Evolutionary conservation across 139 green algal species (phyloP).

Genomic region (Tetraselmis striata): DNA sequence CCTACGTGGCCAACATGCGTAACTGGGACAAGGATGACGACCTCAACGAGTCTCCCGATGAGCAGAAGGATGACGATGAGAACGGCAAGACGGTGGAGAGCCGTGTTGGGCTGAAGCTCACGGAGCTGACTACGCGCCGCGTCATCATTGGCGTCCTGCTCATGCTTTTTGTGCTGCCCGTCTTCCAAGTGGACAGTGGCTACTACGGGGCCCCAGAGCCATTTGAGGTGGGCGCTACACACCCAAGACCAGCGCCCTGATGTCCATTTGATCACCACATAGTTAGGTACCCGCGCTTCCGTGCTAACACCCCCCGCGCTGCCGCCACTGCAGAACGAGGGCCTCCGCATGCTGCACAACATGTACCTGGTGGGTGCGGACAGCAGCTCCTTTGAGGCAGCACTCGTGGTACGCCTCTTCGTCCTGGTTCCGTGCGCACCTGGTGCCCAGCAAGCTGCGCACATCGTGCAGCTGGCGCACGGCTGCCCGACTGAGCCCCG

Average conservation of each 20-base stretch:
- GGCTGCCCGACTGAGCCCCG: no score
- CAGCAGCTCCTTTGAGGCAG: slow-evolving; percentile 29
- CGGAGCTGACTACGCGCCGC: slow-evolving; percentile 78
- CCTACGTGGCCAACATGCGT: slow-evolving; percentile 18
- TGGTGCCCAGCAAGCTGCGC: no score
- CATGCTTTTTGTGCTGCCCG: slow-evolving; percentile 78
- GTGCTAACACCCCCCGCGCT: no score
- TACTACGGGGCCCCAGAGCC: slow-evolving; percentile 51
- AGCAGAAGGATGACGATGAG: slow-evolving; percentile 7
- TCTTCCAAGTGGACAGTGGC: slow-evolving; percentile 65
- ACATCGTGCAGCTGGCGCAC: no score
- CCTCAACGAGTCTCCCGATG: background rate
- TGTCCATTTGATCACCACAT: no score
- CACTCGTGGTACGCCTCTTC: slow-evolving; percentile 18
- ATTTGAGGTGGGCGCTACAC: no score
- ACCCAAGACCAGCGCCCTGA: no score
- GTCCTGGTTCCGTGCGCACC: no score
- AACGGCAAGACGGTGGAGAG: slow-evolving; percentile 14
- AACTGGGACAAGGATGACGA: slow-evolving; percentile 1
- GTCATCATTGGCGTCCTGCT: slow-evolving; percentile 77
- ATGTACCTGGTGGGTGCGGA: slow-evolving; percentile 34
- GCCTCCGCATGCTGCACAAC: slow-evolving; percentile 74
- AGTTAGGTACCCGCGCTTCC: no score
- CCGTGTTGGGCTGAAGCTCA: slow-evolving; percentile 80
- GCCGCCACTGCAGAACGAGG: no score